phyloP scores from a whole-genome alignment of 2,329 filamentous ascomycete genomes.

The Leptoxyphium fumago region DNA sequence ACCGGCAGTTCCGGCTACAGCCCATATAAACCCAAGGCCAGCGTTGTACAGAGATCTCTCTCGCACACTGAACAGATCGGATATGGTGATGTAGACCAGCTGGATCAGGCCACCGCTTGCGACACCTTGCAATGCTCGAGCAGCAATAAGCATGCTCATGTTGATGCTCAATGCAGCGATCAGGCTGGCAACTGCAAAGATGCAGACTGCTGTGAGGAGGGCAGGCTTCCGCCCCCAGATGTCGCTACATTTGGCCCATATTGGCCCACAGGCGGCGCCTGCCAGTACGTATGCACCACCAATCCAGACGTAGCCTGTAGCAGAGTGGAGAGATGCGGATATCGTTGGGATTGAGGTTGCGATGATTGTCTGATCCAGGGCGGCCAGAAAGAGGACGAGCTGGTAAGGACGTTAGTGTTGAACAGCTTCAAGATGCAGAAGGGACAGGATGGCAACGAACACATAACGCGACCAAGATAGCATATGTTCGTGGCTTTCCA shows the following conservation, averaged over 20 bases:
- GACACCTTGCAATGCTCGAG: conserved; percentile 38
- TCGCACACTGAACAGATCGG: conserved; percentile 38
- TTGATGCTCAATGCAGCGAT: conserved; percentile 33
- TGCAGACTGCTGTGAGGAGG: conserved; percentile 31
- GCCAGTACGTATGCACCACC: conserved; percentile 59
- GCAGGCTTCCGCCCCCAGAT: conserved; percentile 45
- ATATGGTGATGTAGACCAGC: conserved; percentile 39
- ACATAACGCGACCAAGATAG: not conserved
- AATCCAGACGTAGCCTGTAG: conserved; percentile 63
- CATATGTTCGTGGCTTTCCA: not conserved
- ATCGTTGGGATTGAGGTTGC: conserved; percentile 55
- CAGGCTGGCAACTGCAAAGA: conserved; percentile 37
- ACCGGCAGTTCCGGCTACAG: conserved; percentile 37
- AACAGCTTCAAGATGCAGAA: not conserved
- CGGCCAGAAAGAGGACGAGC: conserved; percentile 26
- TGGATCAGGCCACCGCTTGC: conserved; percentile 39
- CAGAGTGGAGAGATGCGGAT: conserved; percentile 46
- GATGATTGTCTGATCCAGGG: conserved; percentile 41
- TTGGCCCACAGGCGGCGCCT: conserved; percentile 49
- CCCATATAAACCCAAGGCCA: conserved; percentile 39
- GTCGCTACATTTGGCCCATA: conserved; percentile 52
- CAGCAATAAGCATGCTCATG: conserved; percentile 39
- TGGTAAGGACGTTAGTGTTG: not conserved
- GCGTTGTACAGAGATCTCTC: conserved; percentile 31
- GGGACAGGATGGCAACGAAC: not conserved